Evolutionary conservation across 2,329 filamentous ascomycete species (phyloP).

Genomic region (Diplodia seriata): DNA sequence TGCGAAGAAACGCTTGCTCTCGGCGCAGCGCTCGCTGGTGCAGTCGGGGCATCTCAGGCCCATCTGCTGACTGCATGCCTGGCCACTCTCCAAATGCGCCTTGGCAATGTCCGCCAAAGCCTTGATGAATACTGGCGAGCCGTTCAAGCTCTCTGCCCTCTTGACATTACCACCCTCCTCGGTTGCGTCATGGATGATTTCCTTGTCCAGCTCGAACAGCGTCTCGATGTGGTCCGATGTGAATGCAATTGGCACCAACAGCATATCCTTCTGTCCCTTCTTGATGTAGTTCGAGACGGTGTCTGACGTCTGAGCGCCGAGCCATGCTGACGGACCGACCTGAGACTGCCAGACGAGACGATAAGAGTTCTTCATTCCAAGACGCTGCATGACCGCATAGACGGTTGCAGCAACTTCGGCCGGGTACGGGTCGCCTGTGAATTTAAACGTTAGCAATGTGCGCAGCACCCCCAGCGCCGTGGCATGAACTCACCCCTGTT

Average conservation of each 20-base stretch:
- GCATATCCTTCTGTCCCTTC: slow-evolving; percentile 88
- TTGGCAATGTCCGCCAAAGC: slow-evolving; percentile 88
- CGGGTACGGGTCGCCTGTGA: slow-evolving; percentile 82
- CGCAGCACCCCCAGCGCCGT: neutral
- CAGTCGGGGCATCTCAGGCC: slow-evolving; percentile 90
- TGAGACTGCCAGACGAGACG: slow-evolving; percentile 97
- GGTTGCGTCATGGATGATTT: slow-evolving; percentile 87
- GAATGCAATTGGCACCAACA: slow-evolving; percentile 94
- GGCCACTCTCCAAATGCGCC: slow-evolving; percentile 74
- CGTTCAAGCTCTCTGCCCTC: slow-evolving; percentile 90
- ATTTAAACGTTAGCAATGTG: slow-evolving; percentile 51
- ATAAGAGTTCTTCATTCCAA: slow-evolving; percentile 89
- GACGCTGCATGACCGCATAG: slow-evolving; percentile 91
- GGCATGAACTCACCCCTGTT: slow-evolving; percentile 71
- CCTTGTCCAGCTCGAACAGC: slow-evolving; percentile 88
- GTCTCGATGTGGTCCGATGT: slow-evolving; percentile 99
- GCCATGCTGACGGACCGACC: slow-evolving; percentile 92
- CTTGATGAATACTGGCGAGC: slow-evolving; percentile 86
- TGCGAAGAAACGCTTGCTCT: slow-evolving; percentile 73
- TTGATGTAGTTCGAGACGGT: slow-evolving; percentile 89
- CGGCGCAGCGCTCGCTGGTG: slow-evolving; percentile 84
- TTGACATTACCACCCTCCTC: slow-evolving; percentile 66
- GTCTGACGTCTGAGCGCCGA: slow-evolving; percentile 89
- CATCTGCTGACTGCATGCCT: slow-evolving; percentile 83
- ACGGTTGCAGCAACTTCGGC: slow-evolving; percentile 96